A percentile compares a stretch with the other conserved stretches of the same genome.
phyloP scores from a whole-genome alignment of 768 basidiomycete species.

The Psilocybe subaeruginosa region DNA sequence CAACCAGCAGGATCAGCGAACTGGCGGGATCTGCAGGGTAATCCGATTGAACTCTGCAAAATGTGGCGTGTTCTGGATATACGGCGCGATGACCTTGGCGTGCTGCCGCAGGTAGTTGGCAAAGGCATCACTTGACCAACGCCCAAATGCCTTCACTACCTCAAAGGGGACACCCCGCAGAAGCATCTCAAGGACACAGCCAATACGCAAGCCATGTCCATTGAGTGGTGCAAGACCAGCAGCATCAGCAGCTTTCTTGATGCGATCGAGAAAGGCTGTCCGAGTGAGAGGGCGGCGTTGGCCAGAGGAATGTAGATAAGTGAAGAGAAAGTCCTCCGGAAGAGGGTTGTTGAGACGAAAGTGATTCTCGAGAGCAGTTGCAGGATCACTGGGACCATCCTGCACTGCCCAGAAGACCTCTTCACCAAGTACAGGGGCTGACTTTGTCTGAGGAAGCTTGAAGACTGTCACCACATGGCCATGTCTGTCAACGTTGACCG shows the following conservation, averaged over 20 bases:
- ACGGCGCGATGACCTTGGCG: conserved; percentile 5
- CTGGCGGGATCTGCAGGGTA: not conserved
- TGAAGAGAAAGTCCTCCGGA: conserved; percentile 11
- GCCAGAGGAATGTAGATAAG: not conserved
- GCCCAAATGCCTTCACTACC: conserved; percentile 28
- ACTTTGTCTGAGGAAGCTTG: conserved; percentile 10
- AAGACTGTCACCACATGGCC: conserved; percentile 20
- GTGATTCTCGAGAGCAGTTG: conserved; percentile 23
- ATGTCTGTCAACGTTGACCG: not conserved
- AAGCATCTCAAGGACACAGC: conserved; percentile 29
- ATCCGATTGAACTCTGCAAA: not conserved
- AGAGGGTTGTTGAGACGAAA: conserved; percentile 27
- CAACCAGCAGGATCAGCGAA: too few relatives aligned
- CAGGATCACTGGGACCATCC: conserved; percentile 20
- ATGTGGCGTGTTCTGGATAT: conserved; percentile 5
- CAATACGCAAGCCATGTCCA: conserved; percentile 34
- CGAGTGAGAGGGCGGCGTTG: conserved; percentile 6
- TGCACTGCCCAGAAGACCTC: conserved; percentile 28
- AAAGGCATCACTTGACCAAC: conserved; percentile 36
- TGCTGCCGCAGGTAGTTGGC: conserved; percentile 30
- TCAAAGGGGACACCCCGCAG: conserved; percentile 24
- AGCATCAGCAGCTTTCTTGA: conserved; percentile 2
- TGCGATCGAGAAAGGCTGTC: conserved; percentile 3
- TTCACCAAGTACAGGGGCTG: conserved; percentile 17
- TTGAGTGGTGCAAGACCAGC: conserved; percentile 14